A percentile compares a stretch with the other conserved stretches of the same genome.
Conservation (phyloP, 257 asterid genomes). For the Solanum pimpinellifolium region DNA sequence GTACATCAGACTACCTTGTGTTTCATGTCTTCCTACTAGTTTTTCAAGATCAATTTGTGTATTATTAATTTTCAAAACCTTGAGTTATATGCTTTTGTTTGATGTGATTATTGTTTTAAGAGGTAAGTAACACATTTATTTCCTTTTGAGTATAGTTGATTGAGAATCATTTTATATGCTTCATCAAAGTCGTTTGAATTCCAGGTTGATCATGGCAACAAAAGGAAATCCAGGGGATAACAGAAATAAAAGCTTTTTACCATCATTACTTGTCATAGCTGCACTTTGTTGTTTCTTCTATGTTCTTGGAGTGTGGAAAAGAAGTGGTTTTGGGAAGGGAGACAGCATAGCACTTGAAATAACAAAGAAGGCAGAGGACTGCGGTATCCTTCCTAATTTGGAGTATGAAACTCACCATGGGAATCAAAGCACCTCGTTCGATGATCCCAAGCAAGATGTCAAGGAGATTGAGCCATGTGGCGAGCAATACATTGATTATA, state of each 20-base stretch:
- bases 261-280: conserved; percentile 18
- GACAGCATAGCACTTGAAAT: conserved; percentile 28
- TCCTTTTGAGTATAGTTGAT: neutral
- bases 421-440: neutral
- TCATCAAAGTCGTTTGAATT: neutral
- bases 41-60: neutral
- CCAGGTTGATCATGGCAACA: conserved; percentile 27
- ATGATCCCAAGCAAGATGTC: conserved; percentile 4
- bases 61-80: neutral
- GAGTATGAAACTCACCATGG: conserved; percentile 29
- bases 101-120: neutral
- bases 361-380: conserved; percentile 23
- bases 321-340: conserved; percentile 37
- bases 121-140: neutral
- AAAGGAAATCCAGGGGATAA: conserved; percentile 31
- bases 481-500: conserved; percentile 20
- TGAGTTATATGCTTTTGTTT: neutral
- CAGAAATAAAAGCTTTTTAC: conserved; percentile 10
- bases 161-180: neutral
- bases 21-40: neutral
- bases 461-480: conserved; percentile 12
- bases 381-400: conserved; percentile 18
- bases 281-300: conserved; percentile 27
- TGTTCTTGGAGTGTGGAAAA: conserved; percentile 33
- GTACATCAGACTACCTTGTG: neutral